These are phyloP conservation scores for Leucoagaricus sp. DNA, from an alignment of 1,284 basidiomycete species.

Conservation along the genomic window DNA sequence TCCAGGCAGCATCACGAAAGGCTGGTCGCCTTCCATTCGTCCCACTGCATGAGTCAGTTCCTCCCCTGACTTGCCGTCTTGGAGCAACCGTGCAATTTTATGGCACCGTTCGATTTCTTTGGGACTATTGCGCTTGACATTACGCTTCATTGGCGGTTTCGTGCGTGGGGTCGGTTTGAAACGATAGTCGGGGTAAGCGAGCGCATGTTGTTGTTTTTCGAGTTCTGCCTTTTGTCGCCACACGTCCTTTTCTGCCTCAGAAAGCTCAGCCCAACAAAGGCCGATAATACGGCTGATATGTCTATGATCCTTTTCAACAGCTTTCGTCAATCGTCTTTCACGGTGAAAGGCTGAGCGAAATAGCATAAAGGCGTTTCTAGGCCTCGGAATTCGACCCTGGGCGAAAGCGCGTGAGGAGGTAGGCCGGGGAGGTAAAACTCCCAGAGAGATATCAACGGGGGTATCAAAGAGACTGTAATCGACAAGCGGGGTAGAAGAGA, in stretches of 20 bases:
- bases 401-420: conserved; percentile 17
- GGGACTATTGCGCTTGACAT: conserved; percentile 50
- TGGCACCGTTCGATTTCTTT: conserved; percentile 51
- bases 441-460: conserved; percentile 11
- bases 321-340: conserved; percentile 39
- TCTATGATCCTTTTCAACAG: conserved; percentile 55
- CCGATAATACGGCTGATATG: conserved; percentile 59
- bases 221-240: conserved; percentile 56
- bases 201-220: conserved; percentile 59
- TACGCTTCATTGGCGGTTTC: conserved; percentile 46
- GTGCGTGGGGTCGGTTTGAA: conserved; percentile 50
- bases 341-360: conserved; percentile 75
- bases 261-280: conserved; percentile 52
- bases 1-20: neutral
- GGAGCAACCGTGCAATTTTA: conserved; percentile 53
- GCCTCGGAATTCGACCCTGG: conserved; percentile 62
- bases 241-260: conserved; percentile 45
- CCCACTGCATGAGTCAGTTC: conserved; percentile 51
- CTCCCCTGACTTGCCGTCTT: conserved; percentile 52
- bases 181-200: conserved; percentile 56
- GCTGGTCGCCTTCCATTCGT: conserved; percentile 27
- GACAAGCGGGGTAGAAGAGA: conserved; percentile 7
- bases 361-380: conserved; percentile 84
- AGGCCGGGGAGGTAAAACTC: conserved; percentile 6
- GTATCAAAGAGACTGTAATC: conserved; percentile 12